Evolutionary conservation across 2,329 filamentous ascomycete genomes (phyloP).

Genomic region (Keithomyces neogunnii): DNA sequence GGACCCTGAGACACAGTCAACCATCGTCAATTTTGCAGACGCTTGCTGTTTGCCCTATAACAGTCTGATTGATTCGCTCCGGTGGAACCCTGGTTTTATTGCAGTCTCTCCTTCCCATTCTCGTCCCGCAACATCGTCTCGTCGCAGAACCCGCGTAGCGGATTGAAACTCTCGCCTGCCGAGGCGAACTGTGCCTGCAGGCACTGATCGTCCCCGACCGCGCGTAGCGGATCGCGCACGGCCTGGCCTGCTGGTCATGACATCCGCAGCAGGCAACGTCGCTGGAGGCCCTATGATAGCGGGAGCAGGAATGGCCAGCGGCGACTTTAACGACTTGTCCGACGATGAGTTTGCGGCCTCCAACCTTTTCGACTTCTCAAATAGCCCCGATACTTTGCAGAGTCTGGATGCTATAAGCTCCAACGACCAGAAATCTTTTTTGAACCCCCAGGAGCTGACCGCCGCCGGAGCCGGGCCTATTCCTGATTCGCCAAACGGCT

Average conservation of each 20-base stretch:
- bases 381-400: conserved; percentile 29
- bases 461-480: conserved; percentile 28
- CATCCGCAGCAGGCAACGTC: conserved; percentile 22
- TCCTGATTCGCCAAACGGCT: conserved; percentile 32
- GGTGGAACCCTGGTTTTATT: neutral
- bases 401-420: conserved; percentile 22
- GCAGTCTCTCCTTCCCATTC: neutral
- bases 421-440: conserved; percentile 21
- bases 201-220: conserved; percentile 1
- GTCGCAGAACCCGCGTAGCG: neutral
- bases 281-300: conserved; percentile 30
- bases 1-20: neutral
- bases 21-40: neutral
- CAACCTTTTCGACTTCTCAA: conserved; percentile 26
- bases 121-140: neutral
- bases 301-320: conserved; percentile 26
- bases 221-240: conserved; percentile 12
- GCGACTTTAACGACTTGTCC: conserved; percentile 29
- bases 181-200: neutral
- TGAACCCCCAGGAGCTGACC: conserved; percentile 25
- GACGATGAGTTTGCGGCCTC: conserved; percentile 26
- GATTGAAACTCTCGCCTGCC: neutral
- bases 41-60: neutral
- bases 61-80: neutral
- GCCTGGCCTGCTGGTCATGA: conserved; percentile 23